Evolutionary conservation across 169 alveolate species (phyloP).

Genomic region (Plasmodium billcollinsi): DNA sequence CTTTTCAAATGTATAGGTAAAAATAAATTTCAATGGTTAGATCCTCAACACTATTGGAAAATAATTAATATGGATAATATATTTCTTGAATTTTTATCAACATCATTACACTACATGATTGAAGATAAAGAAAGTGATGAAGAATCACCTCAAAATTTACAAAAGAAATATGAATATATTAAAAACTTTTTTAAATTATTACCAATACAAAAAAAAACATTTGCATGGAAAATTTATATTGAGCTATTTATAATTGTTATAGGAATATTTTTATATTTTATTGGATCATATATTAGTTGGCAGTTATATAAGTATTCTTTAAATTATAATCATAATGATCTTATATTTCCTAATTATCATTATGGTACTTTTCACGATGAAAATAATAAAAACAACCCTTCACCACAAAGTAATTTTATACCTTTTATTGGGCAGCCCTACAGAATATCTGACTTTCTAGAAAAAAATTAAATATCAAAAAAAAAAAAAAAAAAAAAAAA

Average conservation of each 20-base stretch:
- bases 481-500: background rate
- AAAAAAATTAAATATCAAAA: constrained; percentile 24
- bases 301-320: constrained; percentile 65
- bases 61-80: constrained; percentile 57
- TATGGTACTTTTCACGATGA: constrained; percentile 75
- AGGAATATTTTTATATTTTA: constrained; percentile 60
- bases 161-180: constrained; percentile 55
- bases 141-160: constrained; percentile 51
- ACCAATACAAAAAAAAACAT: constrained; percentile 68
- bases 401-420: constrained; percentile 61
- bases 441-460: constrained; percentile 66
- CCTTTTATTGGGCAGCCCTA: constrained; percentile 76
- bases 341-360: constrained; percentile 43
- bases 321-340: constrained; percentile 60
- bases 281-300: constrained; percentile 74
- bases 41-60: constrained; percentile 72
- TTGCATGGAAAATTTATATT: constrained; percentile 67
- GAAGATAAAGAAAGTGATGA: constrained; percentile 40
- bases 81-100: constrained; percentile 67
- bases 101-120: constrained; percentile 70
- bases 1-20: constrained; percentile 74
- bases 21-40: constrained; percentile 61
- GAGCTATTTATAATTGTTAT: constrained; percentile 44
- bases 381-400: constrained; percentile 45
- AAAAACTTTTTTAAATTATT: constrained; percentile 69